Conservation (phyloP, 1,284 basidiomycete genomes). For the Ustilago loliicola region DNA sequence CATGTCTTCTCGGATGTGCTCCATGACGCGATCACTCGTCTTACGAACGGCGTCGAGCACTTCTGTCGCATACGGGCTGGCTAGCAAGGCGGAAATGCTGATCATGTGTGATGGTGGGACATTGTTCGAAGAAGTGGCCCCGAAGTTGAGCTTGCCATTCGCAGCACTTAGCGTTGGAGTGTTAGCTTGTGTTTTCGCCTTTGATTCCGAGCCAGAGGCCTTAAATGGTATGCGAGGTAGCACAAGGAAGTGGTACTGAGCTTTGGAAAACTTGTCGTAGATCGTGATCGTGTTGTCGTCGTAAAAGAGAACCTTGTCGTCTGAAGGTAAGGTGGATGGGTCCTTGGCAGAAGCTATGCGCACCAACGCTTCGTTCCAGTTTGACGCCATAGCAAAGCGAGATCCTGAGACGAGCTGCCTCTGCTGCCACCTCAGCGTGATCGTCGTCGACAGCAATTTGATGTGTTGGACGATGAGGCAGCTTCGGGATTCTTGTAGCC, state of each 20-base stretch:
- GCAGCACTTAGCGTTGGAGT: constrained; percentile 25
- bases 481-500: neutral
- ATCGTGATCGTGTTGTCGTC: constrained; percentile 79
- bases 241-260: constrained; percentile 58
- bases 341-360: constrained; percentile 41
- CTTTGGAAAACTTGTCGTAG: constrained; percentile 87
- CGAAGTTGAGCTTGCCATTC: constrained; percentile 53
- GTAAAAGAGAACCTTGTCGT: constrained; percentile 77
- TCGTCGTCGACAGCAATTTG: neutral
- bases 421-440: neutral
- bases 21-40: constrained; percentile 44
- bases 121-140: constrained; percentile 25
- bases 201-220: neutral
- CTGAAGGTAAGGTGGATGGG: constrained; percentile 18
- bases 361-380: constrained; percentile 43
- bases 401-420: neutral
- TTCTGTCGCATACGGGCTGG: constrained; percentile 50
- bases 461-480: neutral
- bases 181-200: neutral
- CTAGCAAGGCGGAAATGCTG: constrained; percentile 49
- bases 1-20: constrained; percentile 86
- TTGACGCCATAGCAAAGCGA: constrained; percentile 9
- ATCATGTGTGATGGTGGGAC: constrained; percentile 55
- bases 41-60: constrained; percentile 48
- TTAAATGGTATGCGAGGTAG: constrained; percentile 54